A percentile compares a stretch with the other conserved stretches of the same genome.
These are phyloP conservation scores for Leptosphaerulina australis DNA, from an alignment of 2,329 filamentous ascomycete genomes.

Conservation along the genomic window DNA sequence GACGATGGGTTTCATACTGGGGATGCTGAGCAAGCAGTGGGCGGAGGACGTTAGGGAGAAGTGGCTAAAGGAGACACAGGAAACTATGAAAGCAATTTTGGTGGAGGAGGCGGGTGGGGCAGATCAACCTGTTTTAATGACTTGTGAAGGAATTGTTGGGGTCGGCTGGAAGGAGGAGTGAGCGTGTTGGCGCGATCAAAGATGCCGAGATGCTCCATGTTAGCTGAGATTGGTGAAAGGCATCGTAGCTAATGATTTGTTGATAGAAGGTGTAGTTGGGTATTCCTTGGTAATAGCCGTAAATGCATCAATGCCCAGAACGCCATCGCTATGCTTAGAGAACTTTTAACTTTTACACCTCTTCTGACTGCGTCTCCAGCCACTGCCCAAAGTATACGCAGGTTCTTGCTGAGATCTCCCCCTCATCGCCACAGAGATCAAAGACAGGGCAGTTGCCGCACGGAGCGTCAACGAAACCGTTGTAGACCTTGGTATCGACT, in stretches of 20 bases:
- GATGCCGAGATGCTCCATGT: too few species aligned
- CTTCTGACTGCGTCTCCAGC: conserved; percentile 58
- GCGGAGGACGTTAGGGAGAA: conserved; percentile 23
- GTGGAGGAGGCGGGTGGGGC: conserved; percentile 20
- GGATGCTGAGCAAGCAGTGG: conserved; percentile 24
- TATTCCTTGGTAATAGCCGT: conserved; percentile 16
- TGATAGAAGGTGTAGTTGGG: conserved; percentile 8
- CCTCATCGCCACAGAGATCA: conserved; percentile 87
- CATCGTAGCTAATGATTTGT: background rate
- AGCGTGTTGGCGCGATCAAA: background rate
- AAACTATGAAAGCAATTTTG: conserved; percentile 17
- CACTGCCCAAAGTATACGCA: conserved; percentile 92
- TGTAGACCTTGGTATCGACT: conserved; percentile 59
- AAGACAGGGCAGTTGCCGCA: conserved; percentile 94
- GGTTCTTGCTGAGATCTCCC: conserved; percentile 84
- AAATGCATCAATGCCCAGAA: conserved; percentile 24
- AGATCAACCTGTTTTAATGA: conserved; percentile 18
- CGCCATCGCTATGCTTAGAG: conserved; percentile 36
- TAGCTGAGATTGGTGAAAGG: background rate
- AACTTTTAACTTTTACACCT: conserved; percentile 19
- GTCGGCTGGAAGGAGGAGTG: conserved; percentile 24
- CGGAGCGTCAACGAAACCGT: conserved; percentile 84
- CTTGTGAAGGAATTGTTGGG: conserved; percentile 23
- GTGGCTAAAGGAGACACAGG: conserved; percentile 14
- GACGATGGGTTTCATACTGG: conserved; percentile 28